Evolutionary conservation across 2,329 filamentous ascomycete genomes (phyloP).

Genomic region (Colletotrichum truncatum): DNA sequence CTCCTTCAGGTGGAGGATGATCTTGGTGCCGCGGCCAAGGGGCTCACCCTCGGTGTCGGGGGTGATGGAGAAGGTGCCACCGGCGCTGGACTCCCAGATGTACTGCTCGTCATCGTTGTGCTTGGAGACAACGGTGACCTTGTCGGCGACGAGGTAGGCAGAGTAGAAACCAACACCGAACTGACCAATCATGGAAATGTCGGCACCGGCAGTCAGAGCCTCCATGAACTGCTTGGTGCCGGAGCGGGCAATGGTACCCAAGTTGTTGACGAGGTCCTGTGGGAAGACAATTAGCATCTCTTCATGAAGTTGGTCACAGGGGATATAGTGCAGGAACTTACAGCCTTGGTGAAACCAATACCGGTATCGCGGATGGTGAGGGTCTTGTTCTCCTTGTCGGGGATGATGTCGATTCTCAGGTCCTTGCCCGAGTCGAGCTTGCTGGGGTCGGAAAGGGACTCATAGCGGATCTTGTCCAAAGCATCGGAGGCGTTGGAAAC

Average conservation of each 20-base stretch:
- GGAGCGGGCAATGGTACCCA: conserved; percentile 98
- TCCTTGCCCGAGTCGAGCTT: conserved; percentile 99
- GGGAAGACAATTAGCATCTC: conserved; percentile 49
- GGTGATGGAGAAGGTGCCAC: conserved; percentile 94
- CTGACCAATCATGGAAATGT: conserved; percentile 99
- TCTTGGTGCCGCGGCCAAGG: conserved; percentile 95
- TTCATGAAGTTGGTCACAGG: conserved; percentile 2
- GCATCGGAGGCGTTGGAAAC: conserved; percentile 99
- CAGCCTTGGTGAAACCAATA: conserved; percentile 99
- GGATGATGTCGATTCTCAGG: conserved; percentile 98
- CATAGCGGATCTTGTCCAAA: conserved; percentile 99
- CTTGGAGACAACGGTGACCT: conserved; percentile 95
- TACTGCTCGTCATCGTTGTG: conserved; percentile 99
- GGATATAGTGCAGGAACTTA: conserved; percentile 62
- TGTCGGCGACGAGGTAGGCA: conserved; percentile 98
- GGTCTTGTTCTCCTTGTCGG: conserved; percentile 97
- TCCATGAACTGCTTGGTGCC: conserved; percentile 99
- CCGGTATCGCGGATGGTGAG: conserved; percentile 96
- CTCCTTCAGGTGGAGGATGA: conserved; percentile 99
- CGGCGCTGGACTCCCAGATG: conserved; percentile 97
- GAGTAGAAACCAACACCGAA: conserved; percentile 99
- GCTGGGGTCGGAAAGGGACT: conserved; percentile 94
- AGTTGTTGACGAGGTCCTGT: conserved; percentile 98
- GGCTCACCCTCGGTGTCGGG: conserved; percentile 91
- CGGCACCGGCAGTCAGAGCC: conserved; percentile 95